These are phyloP conservation scores for Alternaria postmessia DNA, from an alignment of 2,329 filamentous ascomycete genomes.

Conservation along the genomic window DNA sequence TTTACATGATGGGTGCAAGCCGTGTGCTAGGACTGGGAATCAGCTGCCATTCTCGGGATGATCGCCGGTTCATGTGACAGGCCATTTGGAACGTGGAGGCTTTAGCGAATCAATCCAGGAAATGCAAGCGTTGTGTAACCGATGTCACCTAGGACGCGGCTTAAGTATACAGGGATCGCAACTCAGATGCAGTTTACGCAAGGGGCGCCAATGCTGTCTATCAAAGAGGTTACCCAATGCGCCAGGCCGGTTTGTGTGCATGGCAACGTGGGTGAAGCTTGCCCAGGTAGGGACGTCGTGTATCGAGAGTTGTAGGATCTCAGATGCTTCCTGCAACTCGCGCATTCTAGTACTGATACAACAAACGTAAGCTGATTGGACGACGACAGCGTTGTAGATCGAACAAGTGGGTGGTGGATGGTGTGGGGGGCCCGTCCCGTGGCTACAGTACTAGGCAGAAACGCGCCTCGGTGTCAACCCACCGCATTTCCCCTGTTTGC, in stretches of 20 bases:
- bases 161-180: background rate
- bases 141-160: background rate
- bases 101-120: background rate
- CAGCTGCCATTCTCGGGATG: constrained; percentile 1
- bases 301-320: background rate
- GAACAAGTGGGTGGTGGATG: background rate
- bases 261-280: background rate
- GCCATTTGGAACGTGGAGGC: background rate
- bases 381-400: background rate
- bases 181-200: background rate
- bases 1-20: background rate
- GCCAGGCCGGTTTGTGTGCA: too few species aligned
- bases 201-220: background rate
- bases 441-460: too few species aligned
- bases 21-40: background rate
- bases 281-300: too few species aligned
- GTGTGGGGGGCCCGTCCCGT: constrained; percentile 1
- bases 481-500: background rate
- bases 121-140: background rate
- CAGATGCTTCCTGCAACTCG: background rate
- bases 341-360: background rate
- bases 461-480: background rate
- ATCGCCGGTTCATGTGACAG: background rate
- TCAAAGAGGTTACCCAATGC: background rate
- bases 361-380: background rate